Base-by-base conservation (phyloP, 257 asterid species). In the Hygrophila difformis region DNA sequence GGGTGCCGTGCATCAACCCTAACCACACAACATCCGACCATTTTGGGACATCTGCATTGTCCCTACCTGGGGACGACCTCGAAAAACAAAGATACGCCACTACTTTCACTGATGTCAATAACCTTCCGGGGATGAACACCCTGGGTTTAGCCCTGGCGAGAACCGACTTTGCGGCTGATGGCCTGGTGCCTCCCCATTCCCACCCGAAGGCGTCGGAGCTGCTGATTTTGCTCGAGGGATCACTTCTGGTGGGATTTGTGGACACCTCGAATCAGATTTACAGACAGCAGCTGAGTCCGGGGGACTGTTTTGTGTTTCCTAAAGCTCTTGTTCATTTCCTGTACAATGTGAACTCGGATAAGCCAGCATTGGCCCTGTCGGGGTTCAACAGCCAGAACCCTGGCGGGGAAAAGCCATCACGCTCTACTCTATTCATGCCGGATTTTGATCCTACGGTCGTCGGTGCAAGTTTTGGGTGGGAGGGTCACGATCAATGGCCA, bases 121-220 rank as follows among this genome's bases (percentile, higher is more conserved):
- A 59, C 34, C 28, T 56, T 10, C 73, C 77, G 0, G 82, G 88
- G 43, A 49, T 71, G 9, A 84, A 80, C 70, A 77, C 89, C 3
- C 60, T 74, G 8, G 93, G 93, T 6, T 29, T 79, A 55, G 49
- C 63, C 71, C 59, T 80, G 82, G 89, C 78, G 0, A 62, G 93
- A 0, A 21, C 67, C 0, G 89, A 80, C 54, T 59, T 80, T 1
- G 85, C 64, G 6, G 63, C 56, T 0, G 59, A 66, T 6, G 77
- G 65, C 0, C 68, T 79, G 0, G 75, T 79, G 14, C 77, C 94
- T 0, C 83, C 71, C 1, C 94, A 84, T 37, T 61, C 82, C n/a
- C 95, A 80, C 59, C 93, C 88, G 2, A 49, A 93, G 61, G 93
- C 93, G 2, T 70, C 93, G 0, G 86, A 80, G 36, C 60, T 84